Conservation (phyloP, 2,329 filamentous ascomycete genomes). For the Botrytis pseudocinerea region DNA sequence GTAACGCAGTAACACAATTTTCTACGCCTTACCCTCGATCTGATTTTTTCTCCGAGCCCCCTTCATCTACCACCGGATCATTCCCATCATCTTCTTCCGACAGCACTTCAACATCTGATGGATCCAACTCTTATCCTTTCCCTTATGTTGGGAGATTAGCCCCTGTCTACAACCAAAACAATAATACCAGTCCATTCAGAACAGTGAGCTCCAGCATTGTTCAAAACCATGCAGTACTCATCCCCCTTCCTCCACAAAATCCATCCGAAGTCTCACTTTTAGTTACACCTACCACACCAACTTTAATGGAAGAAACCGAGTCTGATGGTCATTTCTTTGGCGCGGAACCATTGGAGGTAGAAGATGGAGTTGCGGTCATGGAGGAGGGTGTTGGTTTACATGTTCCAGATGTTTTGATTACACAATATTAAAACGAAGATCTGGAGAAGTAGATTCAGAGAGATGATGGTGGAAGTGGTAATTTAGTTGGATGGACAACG, state of each 20-base stretch:
- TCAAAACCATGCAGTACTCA: constrained; percentile 5
- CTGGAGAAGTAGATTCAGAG: neutral
- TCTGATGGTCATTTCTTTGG: constrained; percentile 41
- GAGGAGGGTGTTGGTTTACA: constrained; percentile 56
- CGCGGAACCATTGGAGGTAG: constrained; percentile 49
- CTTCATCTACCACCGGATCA: constrained; percentile 7
- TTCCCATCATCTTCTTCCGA: constrained; percentile 14
- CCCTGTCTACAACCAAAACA: neutral
- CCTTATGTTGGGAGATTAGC: neutral
- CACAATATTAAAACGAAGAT: constrained; percentile 30
- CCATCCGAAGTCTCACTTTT: constrained; percentile 24
- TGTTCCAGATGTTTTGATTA: constrained; percentile 47
- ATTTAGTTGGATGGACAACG: neutral
- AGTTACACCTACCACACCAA: constrained; percentile 25
- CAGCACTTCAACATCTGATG: neutral
- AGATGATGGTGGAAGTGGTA: neutral
- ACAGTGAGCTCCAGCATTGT: neutral
- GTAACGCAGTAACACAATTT: neutral
- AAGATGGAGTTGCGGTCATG: constrained; percentile 55
- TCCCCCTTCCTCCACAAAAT: constrained; percentile 25
- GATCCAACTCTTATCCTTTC: neutral
- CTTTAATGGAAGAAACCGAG: constrained; percentile 40
- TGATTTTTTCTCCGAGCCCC: neutral
- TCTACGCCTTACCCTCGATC: neutral
- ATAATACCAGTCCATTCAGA: neutral